These are phyloP conservation scores for Monosporozyma servazzii DNA, from an alignment of 805 yeast genomes.

Conservation along the genomic window DNA sequence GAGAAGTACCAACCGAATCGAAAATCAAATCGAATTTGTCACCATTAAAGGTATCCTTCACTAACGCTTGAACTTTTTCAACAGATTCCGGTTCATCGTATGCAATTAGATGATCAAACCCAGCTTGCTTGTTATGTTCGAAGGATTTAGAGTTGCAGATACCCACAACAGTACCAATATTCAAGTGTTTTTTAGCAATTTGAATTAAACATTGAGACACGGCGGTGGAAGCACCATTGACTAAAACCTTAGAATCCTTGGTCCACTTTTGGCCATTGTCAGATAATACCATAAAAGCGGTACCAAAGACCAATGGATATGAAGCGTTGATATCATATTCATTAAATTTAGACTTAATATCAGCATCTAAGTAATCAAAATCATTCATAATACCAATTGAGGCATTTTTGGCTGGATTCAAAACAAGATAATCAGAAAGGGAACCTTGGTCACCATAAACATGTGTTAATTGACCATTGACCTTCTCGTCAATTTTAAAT, in stretches of 20 bases:
- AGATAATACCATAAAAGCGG: conserved; percentile 42
- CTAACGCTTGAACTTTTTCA: conserved; percentile 29
- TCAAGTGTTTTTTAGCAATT: conserved; percentile 41
- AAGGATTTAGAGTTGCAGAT: conserved; percentile 45
- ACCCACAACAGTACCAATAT: conserved; percentile 45
- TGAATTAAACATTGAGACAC: conserved; percentile 54
- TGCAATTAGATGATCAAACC: conserved; percentile 52
- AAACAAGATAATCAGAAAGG: conserved; percentile 37
- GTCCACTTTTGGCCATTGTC: conserved; percentile 22
- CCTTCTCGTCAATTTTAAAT: conserved; percentile 21
- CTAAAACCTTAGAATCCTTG: conserved; percentile 42
- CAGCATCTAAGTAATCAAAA: conserved; percentile 4
- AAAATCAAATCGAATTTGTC: conserved; percentile 51
- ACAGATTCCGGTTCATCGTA: conserved; percentile 40
- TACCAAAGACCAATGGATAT: conserved; percentile 53
- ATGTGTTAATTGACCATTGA: conserved; percentile 20
- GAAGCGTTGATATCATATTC: conserved; percentile 36
- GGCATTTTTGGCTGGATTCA: conserved; percentile 27
- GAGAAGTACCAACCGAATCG: conserved; percentile 57
- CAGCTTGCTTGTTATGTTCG: conserved; percentile 37
- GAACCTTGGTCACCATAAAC: conserved; percentile 32
- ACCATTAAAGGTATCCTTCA: conserved; percentile 22
- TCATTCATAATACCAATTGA: conserved; percentile 29
- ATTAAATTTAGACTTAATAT: conserved; percentile 4
- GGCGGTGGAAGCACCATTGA: conserved; percentile 68